Base-by-base conservation (phyloP, 768 basidiomycete genomes). In the Lentinula raphanica region DNA sequence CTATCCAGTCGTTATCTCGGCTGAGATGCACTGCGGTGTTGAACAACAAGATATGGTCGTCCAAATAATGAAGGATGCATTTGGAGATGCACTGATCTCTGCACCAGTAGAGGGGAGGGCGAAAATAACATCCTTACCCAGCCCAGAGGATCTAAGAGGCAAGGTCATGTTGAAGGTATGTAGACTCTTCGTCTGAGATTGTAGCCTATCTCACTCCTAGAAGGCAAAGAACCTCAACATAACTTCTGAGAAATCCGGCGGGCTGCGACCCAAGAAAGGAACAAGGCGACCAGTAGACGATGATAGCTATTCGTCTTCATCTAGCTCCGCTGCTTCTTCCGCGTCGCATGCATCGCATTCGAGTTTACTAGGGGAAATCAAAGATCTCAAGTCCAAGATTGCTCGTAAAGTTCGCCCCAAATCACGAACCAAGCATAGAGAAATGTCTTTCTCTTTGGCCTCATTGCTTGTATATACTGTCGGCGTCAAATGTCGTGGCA, bases 401-500 rank as follows among this genome's bases (percentile, higher is more conserved):
- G 27, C 25, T 35, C 45, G 9, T 60, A 65, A 54, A 60, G 60
- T 48, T 36, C 54, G 27, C 13, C 19, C 19, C 9, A 59, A 35
- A 25, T 39, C 53, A 27, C 25, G 28, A 39, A 29, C 13, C 40
- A 59, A 36, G 13, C 59, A 38, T 66, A 53, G 72, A 73, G 40
- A 13, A 64, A 94, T 94, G 86, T 94, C 94, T 0, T 68, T 81
- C 28, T 77, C 80, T 2, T 79, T 98, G 1, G 83, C 84, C 1
- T 75, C 81, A 1, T 79, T 98, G 12, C 80, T 98, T 25, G 88
- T 98, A 21, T 98, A 98, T 71, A 98, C 96, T 4, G 85, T 96
- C 56, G 96, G 96, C 4, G 93, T 98, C 61, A 96, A 97, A 71
- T 97, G 91, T 64, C 88, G 86, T 49, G 94, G 95, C 0, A 80